Evolutionary conservation across 805 yeast genomes (phyloP).

Genomic region (Kodamaea leandrae): DNA sequence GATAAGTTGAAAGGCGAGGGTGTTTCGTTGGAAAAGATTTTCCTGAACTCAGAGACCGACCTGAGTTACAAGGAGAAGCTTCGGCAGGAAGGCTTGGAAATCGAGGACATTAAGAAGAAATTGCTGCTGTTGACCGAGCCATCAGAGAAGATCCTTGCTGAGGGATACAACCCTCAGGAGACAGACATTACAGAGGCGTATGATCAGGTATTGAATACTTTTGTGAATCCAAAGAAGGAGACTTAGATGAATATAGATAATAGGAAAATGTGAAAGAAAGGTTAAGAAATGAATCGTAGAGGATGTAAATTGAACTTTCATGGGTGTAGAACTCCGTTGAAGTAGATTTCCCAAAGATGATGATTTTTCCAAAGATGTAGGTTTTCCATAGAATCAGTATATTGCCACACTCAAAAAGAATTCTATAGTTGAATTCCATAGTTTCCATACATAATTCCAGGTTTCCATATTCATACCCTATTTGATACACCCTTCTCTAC

Average conservation of each 20-base stretch:
- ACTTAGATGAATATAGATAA: background rate
- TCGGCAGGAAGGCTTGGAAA: constrained; percentile 13
- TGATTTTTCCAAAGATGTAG: too few relatives aligned
- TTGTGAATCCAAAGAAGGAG: background rate
- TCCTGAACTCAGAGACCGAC: constrained; percentile 9
- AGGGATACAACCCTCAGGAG: constrained; percentile 4
- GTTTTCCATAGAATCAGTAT: too few relatives aligned
- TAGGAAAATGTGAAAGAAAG: too few relatives aligned
- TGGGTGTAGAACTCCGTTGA: too few relatives aligned
- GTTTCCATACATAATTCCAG: too few relatives aligned
- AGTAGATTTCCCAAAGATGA: too few relatives aligned
- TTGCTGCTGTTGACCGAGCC: constrained; percentile 7
- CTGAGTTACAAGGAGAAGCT: constrained; percentile 4
- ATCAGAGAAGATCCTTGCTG: constrained; percentile 1
- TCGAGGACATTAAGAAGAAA: constrained; percentile 14
- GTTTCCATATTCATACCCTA: too few relatives aligned
- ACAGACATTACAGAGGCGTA: constrained; percentile 17
- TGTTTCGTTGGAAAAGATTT: constrained; percentile 26
- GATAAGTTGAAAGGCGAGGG: constrained; percentile 32
- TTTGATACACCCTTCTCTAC: too few relatives aligned
- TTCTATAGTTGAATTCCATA: too few relatives aligned
- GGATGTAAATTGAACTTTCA: too few relatives aligned
- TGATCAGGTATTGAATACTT: constrained; percentile 17
- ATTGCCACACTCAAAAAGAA: too few relatives aligned
- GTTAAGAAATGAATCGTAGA: too few relatives aligned